Evolutionary conservation across 1,284 basidiomycete species (phyloP).

Genomic region (Calocybe gambosa): DNA sequence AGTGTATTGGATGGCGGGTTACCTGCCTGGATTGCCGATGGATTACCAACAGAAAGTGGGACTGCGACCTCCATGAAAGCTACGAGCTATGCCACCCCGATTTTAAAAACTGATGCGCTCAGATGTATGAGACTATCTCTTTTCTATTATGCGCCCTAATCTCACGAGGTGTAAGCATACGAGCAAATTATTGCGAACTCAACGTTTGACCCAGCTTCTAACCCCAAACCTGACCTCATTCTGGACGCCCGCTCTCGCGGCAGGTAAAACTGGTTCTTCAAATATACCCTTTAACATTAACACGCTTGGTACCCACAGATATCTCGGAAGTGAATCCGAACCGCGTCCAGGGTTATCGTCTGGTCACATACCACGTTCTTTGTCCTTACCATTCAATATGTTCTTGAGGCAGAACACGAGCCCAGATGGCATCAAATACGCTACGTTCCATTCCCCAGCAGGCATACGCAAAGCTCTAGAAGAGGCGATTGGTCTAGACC

Average conservation of each 20-base stretch:
- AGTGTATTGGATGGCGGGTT: conserved; percentile 88
- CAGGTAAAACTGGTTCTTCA: conserved; percentile 41
- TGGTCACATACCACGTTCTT: conserved; percentile 89
- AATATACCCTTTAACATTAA: not conserved
- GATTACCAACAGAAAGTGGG: conserved; percentile 55
- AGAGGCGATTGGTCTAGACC: conserved; percentile 51
- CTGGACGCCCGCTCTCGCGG: conserved; percentile 83
- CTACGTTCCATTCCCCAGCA: conserved; percentile 50
- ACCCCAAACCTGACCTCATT: conserved; percentile 59
- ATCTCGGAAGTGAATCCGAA: conserved; percentile 78
- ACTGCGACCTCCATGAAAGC: conserved; percentile 23
- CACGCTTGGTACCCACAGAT: conserved; percentile 41
- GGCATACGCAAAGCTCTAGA: conserved; percentile 60
- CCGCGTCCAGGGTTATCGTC: conserved; percentile 84
- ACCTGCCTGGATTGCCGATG: conserved; percentile 76
- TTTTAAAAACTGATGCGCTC: conserved; percentile 43
- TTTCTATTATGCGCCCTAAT: conserved; percentile 15
- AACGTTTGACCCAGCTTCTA: conserved; percentile 34
- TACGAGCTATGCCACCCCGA: conserved; percentile 50
- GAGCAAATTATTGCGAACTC: conserved; percentile 79
- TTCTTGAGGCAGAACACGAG: conserved; percentile 59
- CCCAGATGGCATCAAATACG: conserved; percentile 48
- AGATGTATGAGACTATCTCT: conserved; percentile 44
- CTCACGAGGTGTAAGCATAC: conserved; percentile 51
- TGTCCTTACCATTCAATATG: conserved; percentile 78